phyloP scores from a whole-genome alignment of 164 flowering plant species.

The Nymphaea colorata region DNA sequence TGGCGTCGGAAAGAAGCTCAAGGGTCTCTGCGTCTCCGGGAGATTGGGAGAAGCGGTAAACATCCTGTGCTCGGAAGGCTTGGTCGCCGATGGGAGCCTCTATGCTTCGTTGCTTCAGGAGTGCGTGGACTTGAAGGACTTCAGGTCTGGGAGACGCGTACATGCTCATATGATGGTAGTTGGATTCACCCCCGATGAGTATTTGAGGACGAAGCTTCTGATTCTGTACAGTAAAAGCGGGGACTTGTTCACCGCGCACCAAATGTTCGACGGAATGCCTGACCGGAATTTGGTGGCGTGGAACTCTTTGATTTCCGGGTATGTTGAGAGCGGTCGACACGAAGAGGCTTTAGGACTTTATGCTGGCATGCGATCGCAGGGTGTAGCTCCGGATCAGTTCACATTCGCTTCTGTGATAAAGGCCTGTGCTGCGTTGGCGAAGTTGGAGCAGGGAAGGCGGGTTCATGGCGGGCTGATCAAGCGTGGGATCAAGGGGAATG shows the following conservation, averaged over 20 bases:
- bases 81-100: constrained; percentile 25
- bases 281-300: constrained; percentile 42
- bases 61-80: constrained; percentile 32
- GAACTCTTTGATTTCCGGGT: constrained; percentile 71
- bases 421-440: constrained; percentile 60
- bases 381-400: constrained; percentile 58
- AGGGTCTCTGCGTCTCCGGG: constrained; percentile 45
- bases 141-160: constrained; percentile 35
- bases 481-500: constrained; percentile 33
- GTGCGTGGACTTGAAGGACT: constrained; percentile 47
- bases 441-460: constrained; percentile 49
- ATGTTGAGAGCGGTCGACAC: constrained; percentile 49
- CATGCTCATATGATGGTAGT: constrained; percentile 60
- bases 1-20: constrained; percentile 16
- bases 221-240: constrained; percentile 61
- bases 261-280: constrained; percentile 26
- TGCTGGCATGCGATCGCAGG: constrained; percentile 38
- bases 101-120: constrained; percentile 73
- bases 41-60: constrained; percentile 49
- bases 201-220: constrained; percentile 48
- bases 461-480: constrained; percentile 60
- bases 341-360: constrained; percentile 42
- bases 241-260: constrained; percentile 35
- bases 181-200: constrained; percentile 39
- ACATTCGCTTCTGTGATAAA: constrained; percentile 69